Evolutionary conservation across 306 rosid genomes (phyloP), one percentile per base, ranked within the genome.

Genomic region (Parietaria judaica): DNA sequence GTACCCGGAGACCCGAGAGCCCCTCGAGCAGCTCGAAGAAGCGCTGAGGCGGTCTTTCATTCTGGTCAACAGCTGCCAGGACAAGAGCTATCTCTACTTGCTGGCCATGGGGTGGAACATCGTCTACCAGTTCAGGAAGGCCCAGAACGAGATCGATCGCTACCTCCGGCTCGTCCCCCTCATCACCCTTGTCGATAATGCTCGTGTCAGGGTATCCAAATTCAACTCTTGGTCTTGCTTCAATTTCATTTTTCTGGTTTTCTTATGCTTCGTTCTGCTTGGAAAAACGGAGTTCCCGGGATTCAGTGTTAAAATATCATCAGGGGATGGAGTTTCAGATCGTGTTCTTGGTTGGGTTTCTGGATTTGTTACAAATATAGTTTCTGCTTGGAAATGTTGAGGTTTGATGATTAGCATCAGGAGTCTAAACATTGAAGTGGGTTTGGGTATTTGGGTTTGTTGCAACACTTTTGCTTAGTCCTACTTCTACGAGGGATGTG

Each of bases 21-120:
- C 99, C 23, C 58, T 94, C 61, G 99, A 94, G 77, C 97, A 88
- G 83, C 87, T 94, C 6, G 99, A 94, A 76, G 99, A 88, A 12
- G 94, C 99, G 8, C 86, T 88, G 23, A 84, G 97, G 66, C 88
- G 94, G 76, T 84, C 99, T 7, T 88, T 75, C 68, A 70, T 84
- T 58, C 77, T 94, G 83, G 89, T 94, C 70, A 76, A 86, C 53
- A 94, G 97, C 69, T 94, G 99, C 74, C 94, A 88, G 66, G 97
- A 88, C 54, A 76, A 92, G 44, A 88, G 99, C 69, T 94, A 84
- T 72, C 88, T 94, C 44, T 94, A 94, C 71, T 51, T 94, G 75
- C 74, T 94, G 36, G 99, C 99, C 39, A 94, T 94, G 97, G 99
- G 99, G 1, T 94, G 99, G 97, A 94, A 86, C 79, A 84, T 94